Evolutionary conservation across 2,329 filamentous ascomycete species (phyloP).

Genomic region (Leptodontidium sp.): DNA sequence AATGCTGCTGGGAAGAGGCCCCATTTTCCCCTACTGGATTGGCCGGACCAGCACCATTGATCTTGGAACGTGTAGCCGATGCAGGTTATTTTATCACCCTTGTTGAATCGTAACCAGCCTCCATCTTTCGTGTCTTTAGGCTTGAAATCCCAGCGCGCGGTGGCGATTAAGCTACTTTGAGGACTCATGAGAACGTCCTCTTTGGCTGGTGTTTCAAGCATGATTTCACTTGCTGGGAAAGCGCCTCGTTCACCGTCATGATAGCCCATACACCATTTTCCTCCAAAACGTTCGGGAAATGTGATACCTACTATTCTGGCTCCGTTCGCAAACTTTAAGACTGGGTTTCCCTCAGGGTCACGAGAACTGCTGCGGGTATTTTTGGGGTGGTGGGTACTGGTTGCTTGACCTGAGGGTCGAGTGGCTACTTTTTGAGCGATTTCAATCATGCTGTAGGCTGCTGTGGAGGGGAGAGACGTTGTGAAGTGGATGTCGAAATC

Average conservation of each 20-base stretch:
- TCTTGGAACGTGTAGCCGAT: conserved; percentile 44
- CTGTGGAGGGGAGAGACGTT: conserved; percentile 27
- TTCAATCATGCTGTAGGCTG: conserved; percentile 37
- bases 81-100: conserved; percentile 42
- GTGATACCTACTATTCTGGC: conserved; percentile 45
- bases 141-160: conserved; percentile 46
- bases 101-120: conserved; percentile 44
- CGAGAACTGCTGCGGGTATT: conserved; percentile 26
- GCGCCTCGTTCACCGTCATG: conserved; percentile 44
- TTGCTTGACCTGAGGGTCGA: conserved; percentile 40
- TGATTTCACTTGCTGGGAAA: conserved; percentile 41
- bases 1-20: conserved; percentile 44
- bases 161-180: conserved; percentile 38
- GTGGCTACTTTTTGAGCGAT: conserved; percentile 40
- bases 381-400: conserved; percentile 41
- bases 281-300: conserved; percentile 42
- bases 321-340: conserved; percentile 43
- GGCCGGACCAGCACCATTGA: conserved; percentile 46
- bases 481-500: conserved; percentile 47
- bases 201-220: conserved; percentile 38
- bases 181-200: conserved; percentile 43
- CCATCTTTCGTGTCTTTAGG: conserved; percentile 43
- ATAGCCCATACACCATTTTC: conserved; percentile 45
- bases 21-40: conserved; percentile 44
- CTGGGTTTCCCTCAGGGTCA: conserved; percentile 42